Evolutionary conservation across 2,329 filamentous ascomycete species (phyloP).

Genomic region (Neonectria neomacrospora): DNA sequence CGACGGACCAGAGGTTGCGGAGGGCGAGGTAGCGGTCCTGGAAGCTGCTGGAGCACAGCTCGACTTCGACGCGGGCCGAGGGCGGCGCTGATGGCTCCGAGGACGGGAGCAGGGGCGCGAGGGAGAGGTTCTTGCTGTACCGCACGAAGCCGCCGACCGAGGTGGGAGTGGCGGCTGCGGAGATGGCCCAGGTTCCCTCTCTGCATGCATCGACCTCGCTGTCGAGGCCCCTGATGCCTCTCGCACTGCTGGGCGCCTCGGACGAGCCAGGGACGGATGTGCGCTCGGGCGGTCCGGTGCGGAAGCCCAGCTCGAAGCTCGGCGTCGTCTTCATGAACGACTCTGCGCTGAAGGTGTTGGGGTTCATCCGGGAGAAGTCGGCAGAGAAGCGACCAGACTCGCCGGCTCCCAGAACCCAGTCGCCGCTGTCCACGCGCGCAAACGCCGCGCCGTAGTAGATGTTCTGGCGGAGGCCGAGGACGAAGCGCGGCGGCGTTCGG

Average conservation of each 20-base stretch:
- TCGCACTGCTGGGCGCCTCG: conserved; percentile 38
- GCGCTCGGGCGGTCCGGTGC: conserved; percentile 38
- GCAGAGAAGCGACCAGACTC: conserved; percentile 49
- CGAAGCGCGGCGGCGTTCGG: conserved; percentile 42
- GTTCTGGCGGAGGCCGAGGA: conserved; percentile 49
- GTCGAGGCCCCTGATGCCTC: conserved; percentile 54
- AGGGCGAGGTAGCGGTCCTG: conserved; percentile 55
- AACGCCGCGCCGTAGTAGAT: conserved; percentile 51
- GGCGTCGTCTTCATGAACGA: conserved; percentile 48
- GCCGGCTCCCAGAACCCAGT: conserved; percentile 48
- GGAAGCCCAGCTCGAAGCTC: conserved; percentile 56
- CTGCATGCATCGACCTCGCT: conserved; percentile 41
- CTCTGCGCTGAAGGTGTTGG: conserved; percentile 45
- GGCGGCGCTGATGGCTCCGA: conserved; percentile 26
- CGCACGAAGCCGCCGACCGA: conserved; percentile 51
- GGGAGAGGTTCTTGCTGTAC: conserved; percentile 47
- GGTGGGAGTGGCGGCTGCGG: conserved; percentile 46
- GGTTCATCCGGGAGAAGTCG: conserved; percentile 47
- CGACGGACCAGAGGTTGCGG: conserved; percentile 55
- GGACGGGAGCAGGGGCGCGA: conserved; percentile 40
- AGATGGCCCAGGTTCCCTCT: conserved; percentile 55
- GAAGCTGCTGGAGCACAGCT: conserved; percentile 53
- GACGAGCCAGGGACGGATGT: conserved; percentile 25
- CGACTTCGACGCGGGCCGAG: conserved; percentile 54
- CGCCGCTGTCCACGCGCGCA: conserved; percentile 55